Percentiles rank a stretch among this genome's conserved stretches.
Evolutionary conservation across 805 yeast species (phyloP).

Genomic region (Lipomyces oligophaga): DNA sequence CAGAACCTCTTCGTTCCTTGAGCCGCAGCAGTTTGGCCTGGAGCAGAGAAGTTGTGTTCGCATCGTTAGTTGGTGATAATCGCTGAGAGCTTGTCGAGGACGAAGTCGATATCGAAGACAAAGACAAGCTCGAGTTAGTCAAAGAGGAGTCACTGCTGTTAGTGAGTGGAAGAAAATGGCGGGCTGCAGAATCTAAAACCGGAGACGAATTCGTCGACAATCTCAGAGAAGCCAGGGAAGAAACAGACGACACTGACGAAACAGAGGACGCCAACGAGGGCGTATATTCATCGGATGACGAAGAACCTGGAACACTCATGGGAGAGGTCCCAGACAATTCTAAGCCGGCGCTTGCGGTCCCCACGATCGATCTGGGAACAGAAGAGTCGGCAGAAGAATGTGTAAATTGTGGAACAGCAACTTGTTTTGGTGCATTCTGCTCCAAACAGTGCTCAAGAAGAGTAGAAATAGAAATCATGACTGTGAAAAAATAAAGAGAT

Average conservation of each 20-base stretch:
- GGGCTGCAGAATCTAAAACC: neutral
- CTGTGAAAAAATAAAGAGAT: neutral
- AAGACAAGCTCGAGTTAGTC: too few species aligned
- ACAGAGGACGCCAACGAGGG: conserved; percentile 13
- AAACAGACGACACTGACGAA: conserved; percentile 13
- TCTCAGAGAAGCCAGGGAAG: conserved; percentile 6
- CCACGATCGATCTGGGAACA: conserved; percentile 8
- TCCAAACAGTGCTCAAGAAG: neutral
- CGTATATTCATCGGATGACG: conserved; percentile 20
- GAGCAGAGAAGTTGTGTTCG: too few species aligned
- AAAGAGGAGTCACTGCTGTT: too few species aligned
- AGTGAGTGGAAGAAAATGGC: conserved; percentile 7
- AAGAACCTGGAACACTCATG: conserved; percentile 8
- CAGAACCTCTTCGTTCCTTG: too few species aligned
- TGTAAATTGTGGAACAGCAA: neutral
- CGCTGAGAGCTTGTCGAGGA: too few species aligned
- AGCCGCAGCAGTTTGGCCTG: too few species aligned
- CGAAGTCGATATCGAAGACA: too few species aligned
- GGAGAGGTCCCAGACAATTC: neutral
- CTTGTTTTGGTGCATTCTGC: neutral
- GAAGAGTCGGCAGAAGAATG: conserved; percentile 2
- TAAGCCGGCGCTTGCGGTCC: conserved; percentile 1
- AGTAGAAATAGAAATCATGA: neutral
- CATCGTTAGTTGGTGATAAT: too few species aligned
- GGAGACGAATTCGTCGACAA: conserved; percentile 14